phyloP scores from a whole-genome alignment of 306 rosid species.

The Fragaria vesca region DNA sequence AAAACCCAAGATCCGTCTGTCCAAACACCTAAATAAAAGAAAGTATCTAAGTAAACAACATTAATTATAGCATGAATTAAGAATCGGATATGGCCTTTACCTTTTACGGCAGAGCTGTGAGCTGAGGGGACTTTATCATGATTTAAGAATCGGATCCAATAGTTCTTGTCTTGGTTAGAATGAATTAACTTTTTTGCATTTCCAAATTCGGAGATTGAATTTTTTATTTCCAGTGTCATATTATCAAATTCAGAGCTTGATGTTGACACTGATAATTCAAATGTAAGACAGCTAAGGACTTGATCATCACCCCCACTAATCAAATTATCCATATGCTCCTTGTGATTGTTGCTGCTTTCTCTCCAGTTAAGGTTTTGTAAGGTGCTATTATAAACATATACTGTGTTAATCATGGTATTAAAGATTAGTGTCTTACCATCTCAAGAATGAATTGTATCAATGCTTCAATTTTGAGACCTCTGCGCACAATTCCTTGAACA shows the following conservation, averaged over 20 bases:
- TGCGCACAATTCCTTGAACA: too few relatives aligned
- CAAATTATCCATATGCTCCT: constrained; percentile 3
- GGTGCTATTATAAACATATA: too few relatives aligned
- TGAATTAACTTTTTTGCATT: constrained; percentile 24
- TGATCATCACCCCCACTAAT: constrained; percentile 98
- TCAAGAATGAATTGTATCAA: too few relatives aligned
- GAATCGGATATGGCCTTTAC: constrained; percentile 19
- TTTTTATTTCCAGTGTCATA: constrained; percentile 25
- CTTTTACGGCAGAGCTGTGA: constrained; percentile 73
- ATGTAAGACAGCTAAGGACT: constrained; percentile 59
- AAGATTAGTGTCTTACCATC: too few relatives aligned
- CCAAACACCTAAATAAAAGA: constrained; percentile 70
- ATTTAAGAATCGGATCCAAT: constrained; percentile 46
- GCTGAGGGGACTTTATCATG: constrained; percentile 60
- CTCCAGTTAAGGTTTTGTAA: too few relatives aligned
- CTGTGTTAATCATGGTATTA: too few relatives aligned
- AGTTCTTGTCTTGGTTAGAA: constrained; percentile 30
- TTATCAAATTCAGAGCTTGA: constrained; percentile 29
- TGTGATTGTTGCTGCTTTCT: too few relatives aligned
- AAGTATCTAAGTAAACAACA: neutral
- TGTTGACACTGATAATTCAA: constrained; percentile 48
- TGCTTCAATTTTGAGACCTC: too few relatives aligned
- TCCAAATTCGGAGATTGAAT: constrained; percentile 28
- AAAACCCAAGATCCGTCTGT: constrained; percentile 92
- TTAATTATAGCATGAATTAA: neutral